These are phyloP conservation scores for Neobulgaria alba DNA, from an alignment of 2,329 filamentous ascomycete genomes.

Conservation along the genomic window DNA sequence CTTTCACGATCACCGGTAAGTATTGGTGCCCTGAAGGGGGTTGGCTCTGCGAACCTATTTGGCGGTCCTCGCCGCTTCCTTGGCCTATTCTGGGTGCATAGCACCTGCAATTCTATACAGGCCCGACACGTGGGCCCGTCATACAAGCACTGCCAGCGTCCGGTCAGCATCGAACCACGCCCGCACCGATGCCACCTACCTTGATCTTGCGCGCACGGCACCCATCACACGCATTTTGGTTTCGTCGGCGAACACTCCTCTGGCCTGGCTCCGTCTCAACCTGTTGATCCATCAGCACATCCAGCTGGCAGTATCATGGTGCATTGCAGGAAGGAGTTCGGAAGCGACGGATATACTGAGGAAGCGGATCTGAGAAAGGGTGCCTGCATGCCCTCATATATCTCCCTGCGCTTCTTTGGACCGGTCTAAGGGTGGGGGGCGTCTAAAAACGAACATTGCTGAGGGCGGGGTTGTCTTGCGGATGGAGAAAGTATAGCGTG, in stretches of 20 bases:
- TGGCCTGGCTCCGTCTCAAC: not conserved
- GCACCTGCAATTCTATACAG: slow-evolving; percentile 21
- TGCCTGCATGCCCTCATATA: no score
- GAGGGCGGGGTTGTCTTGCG: no score
- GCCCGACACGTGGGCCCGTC: slow-evolving; percentile 8
- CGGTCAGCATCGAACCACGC: not conserved
- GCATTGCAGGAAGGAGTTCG: slow-evolving; percentile 1
- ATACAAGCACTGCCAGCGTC: slow-evolving; percentile 1
- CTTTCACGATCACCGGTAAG: not conserved
- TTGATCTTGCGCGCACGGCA: slow-evolving; percentile 27
- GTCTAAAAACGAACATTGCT: no score
- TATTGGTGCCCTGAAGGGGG: not conserved
- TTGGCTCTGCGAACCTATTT: slow-evolving; percentile 15
- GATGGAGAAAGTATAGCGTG: no score
- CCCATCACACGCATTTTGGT: slow-evolving; percentile 25
- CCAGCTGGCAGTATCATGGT: not conserved
- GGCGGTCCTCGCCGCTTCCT: slow-evolving; percentile 24
- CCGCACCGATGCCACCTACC: slow-evolving; percentile 2
- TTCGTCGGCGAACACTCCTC: slow-evolving; percentile 1
- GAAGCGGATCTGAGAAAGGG: not conserved
- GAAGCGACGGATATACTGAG: not conserved
- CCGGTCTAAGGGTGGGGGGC: no score
- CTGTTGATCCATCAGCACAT: not conserved
- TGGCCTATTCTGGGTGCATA: slow-evolving; percentile 25
- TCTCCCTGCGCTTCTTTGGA: no score